Evolutionary conservation across 2,329 filamentous ascomycete species (phyloP).

Genomic region (Paracorniculantispora psalliotae): DNA sequence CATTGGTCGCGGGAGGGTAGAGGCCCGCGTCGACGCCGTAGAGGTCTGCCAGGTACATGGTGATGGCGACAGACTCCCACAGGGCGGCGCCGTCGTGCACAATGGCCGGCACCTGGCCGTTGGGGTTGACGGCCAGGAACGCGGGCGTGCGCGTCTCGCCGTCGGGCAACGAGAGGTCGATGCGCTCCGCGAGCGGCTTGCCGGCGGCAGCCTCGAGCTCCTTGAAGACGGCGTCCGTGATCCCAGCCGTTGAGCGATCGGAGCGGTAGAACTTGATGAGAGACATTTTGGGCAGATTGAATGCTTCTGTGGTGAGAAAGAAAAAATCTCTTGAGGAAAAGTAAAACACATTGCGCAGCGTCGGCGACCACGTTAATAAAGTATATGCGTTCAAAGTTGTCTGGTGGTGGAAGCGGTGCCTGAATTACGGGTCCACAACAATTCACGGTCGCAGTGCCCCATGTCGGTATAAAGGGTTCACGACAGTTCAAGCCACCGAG

Average conservation of each 20-base stretch:
- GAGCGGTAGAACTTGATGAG: constrained; percentile 15
- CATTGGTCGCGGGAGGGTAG: neutral
- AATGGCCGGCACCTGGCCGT: constrained; percentile 14
- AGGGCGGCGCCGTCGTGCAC: neutral
- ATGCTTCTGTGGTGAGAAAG: too few relatives aligned
- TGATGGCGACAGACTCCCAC: constrained; percentile 16
- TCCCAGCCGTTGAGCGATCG: constrained; percentile 3
- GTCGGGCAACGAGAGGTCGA: neutral
- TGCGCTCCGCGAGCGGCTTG: constrained; percentile 1
- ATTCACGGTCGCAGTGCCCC: too few relatives aligned
- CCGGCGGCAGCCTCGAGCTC: constrained; percentile 12
- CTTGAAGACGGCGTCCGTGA: constrained; percentile 12
- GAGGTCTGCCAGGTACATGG: constrained; percentile 11
- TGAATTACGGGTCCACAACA: too few relatives aligned
- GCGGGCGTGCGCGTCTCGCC: neutral
- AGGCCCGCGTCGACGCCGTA: constrained; percentile 5
- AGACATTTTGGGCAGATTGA: neutral
- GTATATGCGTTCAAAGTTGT: too few relatives aligned
- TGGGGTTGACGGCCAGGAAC: constrained; percentile 15
- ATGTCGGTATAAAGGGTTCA: too few relatives aligned
- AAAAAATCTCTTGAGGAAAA: too few relatives aligned
- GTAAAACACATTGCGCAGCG: too few relatives aligned
- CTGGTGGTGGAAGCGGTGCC: too few relatives aligned
- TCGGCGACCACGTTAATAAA: too few relatives aligned
- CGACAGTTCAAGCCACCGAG: too few relatives aligned